phyloP scores from a whole-genome alignment of 1,139 yeast species.

The Yamadazyma mexicana region DNA sequence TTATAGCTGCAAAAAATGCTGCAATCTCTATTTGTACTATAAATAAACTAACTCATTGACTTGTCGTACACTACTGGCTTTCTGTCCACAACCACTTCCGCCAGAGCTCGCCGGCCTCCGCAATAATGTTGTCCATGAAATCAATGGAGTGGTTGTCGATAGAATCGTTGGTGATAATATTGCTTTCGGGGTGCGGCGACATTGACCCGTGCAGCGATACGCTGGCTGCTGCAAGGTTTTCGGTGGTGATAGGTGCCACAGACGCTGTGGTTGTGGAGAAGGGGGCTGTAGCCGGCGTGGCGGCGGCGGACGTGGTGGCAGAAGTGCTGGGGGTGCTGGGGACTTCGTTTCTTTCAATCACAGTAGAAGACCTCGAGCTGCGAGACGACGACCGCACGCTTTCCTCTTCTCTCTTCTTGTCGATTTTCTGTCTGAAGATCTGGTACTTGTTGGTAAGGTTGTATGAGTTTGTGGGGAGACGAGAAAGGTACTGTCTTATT shows the following conservation, averaged over 20 bases:
- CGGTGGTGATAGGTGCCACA: neutral
- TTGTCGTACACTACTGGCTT: constrained; percentile 8
- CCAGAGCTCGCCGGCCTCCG: constrained; percentile 88
- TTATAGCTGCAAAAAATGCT: neutral
- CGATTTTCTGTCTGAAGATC: constrained; percentile 28
- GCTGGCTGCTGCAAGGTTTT: neutral
- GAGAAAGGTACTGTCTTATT: constrained; percentile 72
- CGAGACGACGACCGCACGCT: constrained; percentile 5
- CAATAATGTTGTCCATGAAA: constrained; percentile 68
- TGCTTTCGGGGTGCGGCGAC: constrained; percentile 9
- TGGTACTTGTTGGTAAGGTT: constrained; percentile 34
- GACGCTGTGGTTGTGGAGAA: neutral
- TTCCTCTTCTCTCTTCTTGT: constrained; percentile 20
- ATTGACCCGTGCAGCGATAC: constrained; percentile 5
- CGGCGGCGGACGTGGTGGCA: neutral
- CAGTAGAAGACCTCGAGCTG: constrained; percentile 16
- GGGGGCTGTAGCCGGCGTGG: neutral
- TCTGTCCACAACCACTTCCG: constrained; percentile 82
- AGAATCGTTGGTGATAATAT: constrained; percentile 38
- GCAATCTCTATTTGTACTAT: neutral
- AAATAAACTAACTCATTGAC: neutral
- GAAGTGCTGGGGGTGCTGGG: constrained; percentile 2
- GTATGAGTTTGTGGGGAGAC: constrained; percentile 48
- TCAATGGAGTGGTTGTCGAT: constrained; percentile 38
- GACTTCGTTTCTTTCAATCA: neutral